A percentile compares a stretch with the other conserved stretches of the same genome.
phyloP scores from a whole-genome alignment of 2,329 filamentous ascomycete genomes.

The Plenodomus tracheiphilus region DNA sequence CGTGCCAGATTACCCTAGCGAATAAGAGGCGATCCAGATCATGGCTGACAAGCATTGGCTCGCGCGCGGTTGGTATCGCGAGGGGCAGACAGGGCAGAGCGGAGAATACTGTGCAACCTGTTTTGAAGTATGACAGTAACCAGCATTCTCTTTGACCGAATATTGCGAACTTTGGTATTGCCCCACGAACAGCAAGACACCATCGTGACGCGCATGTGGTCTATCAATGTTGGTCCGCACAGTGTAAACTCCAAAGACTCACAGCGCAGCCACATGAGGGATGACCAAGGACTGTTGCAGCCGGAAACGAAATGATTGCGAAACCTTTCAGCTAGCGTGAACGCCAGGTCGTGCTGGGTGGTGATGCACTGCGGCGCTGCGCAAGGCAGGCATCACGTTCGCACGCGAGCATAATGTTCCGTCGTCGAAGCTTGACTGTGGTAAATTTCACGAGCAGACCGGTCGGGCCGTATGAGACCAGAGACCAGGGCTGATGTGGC shows the following conservation, averaged over 20 bases:
- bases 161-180: background rate
- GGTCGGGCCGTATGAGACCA: slow-evolving; percentile 25
- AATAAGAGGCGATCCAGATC: slow-evolving; percentile 19
- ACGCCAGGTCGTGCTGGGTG: slow-evolving; percentile 13
- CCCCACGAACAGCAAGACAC: background rate
- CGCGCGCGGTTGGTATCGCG: slow-evolving; percentile 14
- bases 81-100: slow-evolving; percentile 8
- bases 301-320: slow-evolving; percentile 15
- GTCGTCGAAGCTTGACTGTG: slow-evolving; percentile 4
- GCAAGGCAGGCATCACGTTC: background rate
- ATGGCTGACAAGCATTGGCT: slow-evolving; percentile 20
- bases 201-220: background rate
- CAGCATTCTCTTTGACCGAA: background rate
- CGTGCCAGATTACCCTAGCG: slow-evolving; percentile 10
- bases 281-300: slow-evolving; percentile 1
- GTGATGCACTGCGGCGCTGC: slow-evolving; percentile 10
- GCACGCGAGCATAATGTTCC: slow-evolving; percentile 12
- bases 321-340: slow-evolving; percentile 19
- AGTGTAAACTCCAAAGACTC: too few species aligned
- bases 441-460: slow-evolving; percentile 3
- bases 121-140: background rate
- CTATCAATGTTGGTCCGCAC: background rate
- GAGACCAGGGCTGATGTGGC: slow-evolving; percentile 18
- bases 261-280: background rate
- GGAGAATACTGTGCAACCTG: background rate